Conservation (phyloP, 176 grass and related monocot genomes). For the Oryza meridionalis region DNA sequence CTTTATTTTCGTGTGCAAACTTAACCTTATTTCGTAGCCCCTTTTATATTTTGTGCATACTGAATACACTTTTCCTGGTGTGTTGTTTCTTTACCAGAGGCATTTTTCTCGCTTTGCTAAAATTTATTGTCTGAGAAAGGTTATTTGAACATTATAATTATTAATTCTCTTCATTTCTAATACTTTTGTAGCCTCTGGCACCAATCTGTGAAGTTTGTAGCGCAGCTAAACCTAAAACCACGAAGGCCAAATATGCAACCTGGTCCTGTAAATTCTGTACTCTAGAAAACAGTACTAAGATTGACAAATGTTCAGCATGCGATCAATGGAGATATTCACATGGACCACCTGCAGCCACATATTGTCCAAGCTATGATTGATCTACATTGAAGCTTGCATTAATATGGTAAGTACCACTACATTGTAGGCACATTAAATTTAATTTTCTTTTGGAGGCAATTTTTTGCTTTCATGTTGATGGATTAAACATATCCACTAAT, state of each 20-base stretch:
- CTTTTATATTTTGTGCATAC: not conserved
- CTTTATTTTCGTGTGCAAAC: not conserved
- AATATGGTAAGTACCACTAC: conserved; percentile 34
- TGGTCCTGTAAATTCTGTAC: conserved; percentile 98
- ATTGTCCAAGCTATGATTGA: conserved; percentile 57
- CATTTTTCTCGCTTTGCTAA: not conserved
- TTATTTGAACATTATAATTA: not conserved
- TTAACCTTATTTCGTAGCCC: not conserved
- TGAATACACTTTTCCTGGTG: not conserved
- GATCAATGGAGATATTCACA: conserved; percentile 93
- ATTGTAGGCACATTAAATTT: not conserved
- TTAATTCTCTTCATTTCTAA: conserved; percentile 33
- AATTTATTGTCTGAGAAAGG: not conserved
- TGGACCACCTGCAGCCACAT: conserved; percentile 54
- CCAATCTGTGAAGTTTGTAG: conserved; percentile 87
- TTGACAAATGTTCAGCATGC: conserved; percentile 90
- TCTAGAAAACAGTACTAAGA: conserved; percentile 69
- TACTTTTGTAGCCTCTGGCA: conserved; percentile 59
- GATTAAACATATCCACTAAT: not conserved
- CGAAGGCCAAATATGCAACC: conserved; percentile 59
- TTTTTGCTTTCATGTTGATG: not conserved
- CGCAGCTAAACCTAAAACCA: conserved; percentile 64
- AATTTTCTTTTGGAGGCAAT: not conserved
- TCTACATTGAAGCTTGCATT: conserved; percentile 16
- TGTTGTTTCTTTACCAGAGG: not conserved